A percentile compares a stretch with the other conserved stretches of the same genome.
These are phyloP conservation scores for Calonectria leucothoes DNA, from an alignment of 2,329 filamentous ascomycete genomes.

Conservation along the genomic window DNA sequence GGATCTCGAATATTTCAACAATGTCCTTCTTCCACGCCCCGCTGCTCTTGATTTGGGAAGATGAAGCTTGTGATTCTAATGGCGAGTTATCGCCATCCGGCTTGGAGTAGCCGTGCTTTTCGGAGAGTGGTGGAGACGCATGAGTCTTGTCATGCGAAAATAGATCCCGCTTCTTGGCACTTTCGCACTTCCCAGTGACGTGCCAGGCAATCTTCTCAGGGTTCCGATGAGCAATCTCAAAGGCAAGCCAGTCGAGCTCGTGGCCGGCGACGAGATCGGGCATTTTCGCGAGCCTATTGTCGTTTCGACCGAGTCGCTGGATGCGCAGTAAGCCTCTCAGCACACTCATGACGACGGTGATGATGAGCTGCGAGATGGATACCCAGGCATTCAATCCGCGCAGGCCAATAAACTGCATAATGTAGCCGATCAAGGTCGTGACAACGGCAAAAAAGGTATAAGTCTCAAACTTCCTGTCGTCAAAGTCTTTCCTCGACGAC, in stretches of 20 bases:
- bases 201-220: neutral
- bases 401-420: neutral
- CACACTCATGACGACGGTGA: neutral
- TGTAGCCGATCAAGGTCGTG: neutral
- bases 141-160: neutral
- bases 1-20: neutral
- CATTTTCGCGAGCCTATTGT: neutral
- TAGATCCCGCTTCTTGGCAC: neutral
- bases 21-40: neutral
- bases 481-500: slow-evolving; percentile 1
- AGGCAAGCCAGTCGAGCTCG: neutral
- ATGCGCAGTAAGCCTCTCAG: neutral
- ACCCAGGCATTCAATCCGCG: neutral
- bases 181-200: neutral
- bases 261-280: neutral
- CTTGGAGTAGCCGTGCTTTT: neutral
- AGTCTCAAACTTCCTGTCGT: neutral
- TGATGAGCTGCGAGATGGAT: neutral
- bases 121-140: neutral
- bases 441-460: neutral
- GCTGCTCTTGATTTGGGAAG: neutral
- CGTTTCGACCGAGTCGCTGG: neutral
- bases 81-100: neutral
- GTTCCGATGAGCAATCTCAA: neutral
- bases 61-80: neutral